Base-by-base conservation (phyloP, 1,139 yeast species). In the Suhomyces anneliseae region DNA sequence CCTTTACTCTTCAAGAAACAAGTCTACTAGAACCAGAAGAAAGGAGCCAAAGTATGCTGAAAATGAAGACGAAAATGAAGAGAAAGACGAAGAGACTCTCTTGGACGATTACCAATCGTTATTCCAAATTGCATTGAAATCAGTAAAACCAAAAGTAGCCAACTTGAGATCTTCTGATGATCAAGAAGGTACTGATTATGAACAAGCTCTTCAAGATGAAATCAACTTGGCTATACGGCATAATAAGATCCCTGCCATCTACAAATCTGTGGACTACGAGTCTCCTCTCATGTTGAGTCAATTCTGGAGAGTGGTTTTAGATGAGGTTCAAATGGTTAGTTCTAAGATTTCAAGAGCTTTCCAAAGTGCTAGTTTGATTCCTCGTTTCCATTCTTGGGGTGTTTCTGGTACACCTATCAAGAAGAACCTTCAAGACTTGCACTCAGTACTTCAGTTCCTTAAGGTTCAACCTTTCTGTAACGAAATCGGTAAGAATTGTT, bases 341-440 rank as follows among this genome's bases (percentile, higher is more conserved):
- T 80, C 84, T 6, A 84, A 86, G 19, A 75, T 82, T 2, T 81
- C 93, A 1, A 78, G 87, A 43, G 90, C 95, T 1, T 90, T 95
- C 27, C 83, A 81, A 52, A 88, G 90, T 48, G 90, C 97, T 0
- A 74, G 88, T 3, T 69, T 87, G 36, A 81, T 93, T 26, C 95
- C 96, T 4, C 72, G 97, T 45, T 79, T 82, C 44, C 97, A 93
- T 67, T 83, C 96, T 0, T 93, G 98, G 98, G 97, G 96, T 7
- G 97, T 90, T 0, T 87, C 96, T 0, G 99, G 99, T 7, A 93
- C 99, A 0, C 96, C 98, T 0, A 86, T 90, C 9, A 81, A 83
- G 53, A 81, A 80, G 53, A 74, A 79, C 40, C 67, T 88, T 48
- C 69, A 71, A 40, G 97, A 92, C 64, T 69, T 90, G 47, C 82